Base-by-base conservation (phyloP, 2,329 filamentous ascomycete species). In the Cladosporium sp. region DNA sequence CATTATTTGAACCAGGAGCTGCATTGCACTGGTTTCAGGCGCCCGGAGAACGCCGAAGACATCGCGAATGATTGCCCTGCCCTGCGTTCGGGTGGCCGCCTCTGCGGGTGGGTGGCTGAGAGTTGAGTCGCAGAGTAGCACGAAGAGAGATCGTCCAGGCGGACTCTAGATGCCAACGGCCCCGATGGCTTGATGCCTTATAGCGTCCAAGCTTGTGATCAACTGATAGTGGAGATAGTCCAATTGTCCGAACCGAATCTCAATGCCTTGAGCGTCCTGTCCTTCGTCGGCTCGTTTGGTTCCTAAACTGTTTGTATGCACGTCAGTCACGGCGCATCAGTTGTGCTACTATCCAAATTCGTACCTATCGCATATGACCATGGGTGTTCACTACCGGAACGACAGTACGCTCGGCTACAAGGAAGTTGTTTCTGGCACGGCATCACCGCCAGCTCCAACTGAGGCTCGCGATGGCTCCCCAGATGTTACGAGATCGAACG, bases 381-480 rank as follows among this genome's bases (percentile, higher is more conserved):
- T 56, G 54, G n/a, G 30, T 3, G 17, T 22, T 5, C 54, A 56
- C 28, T 56, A 56, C 42, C 28, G 54, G 4, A 28, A 49, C 22
- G 54, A 56, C 42, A 56, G 54, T 25, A 30, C 39, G 14, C 42
- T 56, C 28, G 34, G 54, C 54, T 17, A 56, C 42, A 56, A 56
- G 34, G 42, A 37, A 8, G 15, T 15, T 15, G 22, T 49, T 30
- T 42, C 28, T 19, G 28, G 37, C 22, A 30, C 43, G 11, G 12
- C 43, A 47, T 15, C 43, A 19, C 22, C 22, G 15, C 22, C n/a
- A 15, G 28, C 43, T 28, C 15, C n/a, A 2, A 15, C 14, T 17
- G 43, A 30, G 25, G 43, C 7, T 47, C 43, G 19, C 2, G 15
- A 30, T 28, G 25, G 11, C 43, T 47, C 25, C 11, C 1, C 43